A percentile compares a stretch with the other conserved stretches of the same genome.
These are phyloP conservation scores for Aaosphaeria arxii DNA, from an alignment of 2,329 filamentous ascomycete species.

Conservation along the genomic window DNA sequence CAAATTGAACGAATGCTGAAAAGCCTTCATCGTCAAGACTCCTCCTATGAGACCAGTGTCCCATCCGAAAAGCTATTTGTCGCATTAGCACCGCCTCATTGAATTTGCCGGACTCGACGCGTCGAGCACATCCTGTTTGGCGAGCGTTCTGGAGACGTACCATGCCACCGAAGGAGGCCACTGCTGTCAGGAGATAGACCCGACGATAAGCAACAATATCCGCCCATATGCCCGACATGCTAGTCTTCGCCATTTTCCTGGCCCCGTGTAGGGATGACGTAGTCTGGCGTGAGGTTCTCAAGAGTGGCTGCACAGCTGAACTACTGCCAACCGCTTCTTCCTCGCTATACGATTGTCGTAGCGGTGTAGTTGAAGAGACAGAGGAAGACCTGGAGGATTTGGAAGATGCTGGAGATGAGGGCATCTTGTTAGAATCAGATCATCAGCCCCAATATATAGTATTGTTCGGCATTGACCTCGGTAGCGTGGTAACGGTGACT, in stretches of 20 bases:
- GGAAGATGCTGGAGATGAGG: no score
- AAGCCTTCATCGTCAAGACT: conserved; percentile 43
- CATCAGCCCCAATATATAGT: no score
- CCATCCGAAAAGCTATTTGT: conserved; percentile 30
- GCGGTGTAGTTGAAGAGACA: no score
- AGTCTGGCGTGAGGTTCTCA: no score
- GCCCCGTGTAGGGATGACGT: background rate
- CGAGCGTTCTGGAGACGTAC: conserved; percentile 2
- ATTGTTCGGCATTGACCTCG: no score
- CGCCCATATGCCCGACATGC: conserved; percentile 31
- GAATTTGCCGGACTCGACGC: background rate
- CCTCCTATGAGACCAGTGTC: conserved; percentile 38
- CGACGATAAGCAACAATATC: conserved; percentile 41
- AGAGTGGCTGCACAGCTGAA: no score
- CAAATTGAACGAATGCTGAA: conserved; percentile 42
- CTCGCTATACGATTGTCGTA: no score
- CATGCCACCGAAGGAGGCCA: conserved; percentile 45
- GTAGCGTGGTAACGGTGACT: no score
- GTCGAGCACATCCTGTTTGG: background rate
- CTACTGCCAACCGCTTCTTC: no score
- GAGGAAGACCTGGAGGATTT: no score
- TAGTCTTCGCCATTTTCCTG: conserved; percentile 28
- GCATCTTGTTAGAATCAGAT: no score
- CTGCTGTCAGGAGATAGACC: conserved; percentile 40
- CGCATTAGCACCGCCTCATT: background rate